Percentiles rank a stretch among this genome's conserved stretches.
Evolutionary conservation across 2,329 filamentous ascomycete species (phyloP).

Genomic region (Fusarium verticillioides): DNA sequence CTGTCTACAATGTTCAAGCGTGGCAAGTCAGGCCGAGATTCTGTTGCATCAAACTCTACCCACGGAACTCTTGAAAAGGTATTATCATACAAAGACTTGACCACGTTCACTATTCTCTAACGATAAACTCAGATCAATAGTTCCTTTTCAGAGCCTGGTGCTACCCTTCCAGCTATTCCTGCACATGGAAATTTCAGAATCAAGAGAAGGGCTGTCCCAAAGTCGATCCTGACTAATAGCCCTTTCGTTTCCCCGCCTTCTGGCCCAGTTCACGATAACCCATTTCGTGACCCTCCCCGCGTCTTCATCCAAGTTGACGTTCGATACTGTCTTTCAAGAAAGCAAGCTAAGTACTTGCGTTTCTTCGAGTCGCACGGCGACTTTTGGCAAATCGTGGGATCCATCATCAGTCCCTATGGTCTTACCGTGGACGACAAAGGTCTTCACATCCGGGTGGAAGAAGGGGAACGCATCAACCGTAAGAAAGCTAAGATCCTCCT

Average conservation of each 20-base stretch:
- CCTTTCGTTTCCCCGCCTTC: not conserved
- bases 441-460: slow-evolving; percentile 72
- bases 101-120: not conserved
- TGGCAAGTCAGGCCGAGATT: not conserved
- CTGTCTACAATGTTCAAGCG: not conserved
- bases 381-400: slow-evolving; percentile 71
- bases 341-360: slow-evolving; percentile 67
- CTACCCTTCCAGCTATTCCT: not conserved
- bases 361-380: slow-evolving; percentile 82
- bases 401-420: slow-evolving; percentile 71
- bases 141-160: not conserved
- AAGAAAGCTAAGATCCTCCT: slow-evolving; percentile 70
- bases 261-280: slow-evolving; percentile 44
- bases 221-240: not conserved
- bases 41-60: not conserved
- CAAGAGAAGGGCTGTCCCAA: not conserved
- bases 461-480: slow-evolving; percentile 71
- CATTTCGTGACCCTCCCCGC: not conserved
- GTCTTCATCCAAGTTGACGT: slow-evolving; percentile 76
- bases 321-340: slow-evolving; percentile 59
- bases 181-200: not conserved
- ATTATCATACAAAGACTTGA: not conserved
- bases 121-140: not conserved
- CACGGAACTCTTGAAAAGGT: not conserved
- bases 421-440: slow-evolving; percentile 73